Conservation (phyloP, 2,329 filamentous ascomycete species). For the Emmonsia crescens region DNA sequence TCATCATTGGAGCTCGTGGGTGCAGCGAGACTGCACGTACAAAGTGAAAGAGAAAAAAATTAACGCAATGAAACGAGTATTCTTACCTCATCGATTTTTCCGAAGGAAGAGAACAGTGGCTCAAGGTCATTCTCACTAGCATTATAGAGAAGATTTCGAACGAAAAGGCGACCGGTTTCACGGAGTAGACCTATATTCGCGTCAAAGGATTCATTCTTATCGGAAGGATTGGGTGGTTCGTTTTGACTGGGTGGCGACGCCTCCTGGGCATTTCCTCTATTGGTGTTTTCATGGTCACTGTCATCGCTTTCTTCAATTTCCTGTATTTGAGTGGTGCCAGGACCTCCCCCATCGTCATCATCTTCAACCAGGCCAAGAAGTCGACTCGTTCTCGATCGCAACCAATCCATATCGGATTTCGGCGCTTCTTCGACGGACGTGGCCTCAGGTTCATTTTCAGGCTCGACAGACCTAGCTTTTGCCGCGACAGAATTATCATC, state of each 20-base stretch:
- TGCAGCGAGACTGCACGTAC: conserved; percentile 13
- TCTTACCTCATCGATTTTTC: conserved; percentile 78
- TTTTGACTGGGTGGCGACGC: conserved; percentile 5
- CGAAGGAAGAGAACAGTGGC: conserved; percentile 58
- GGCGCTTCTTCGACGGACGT: conserved; percentile 21
- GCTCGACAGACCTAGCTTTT: conserved; percentile 10
- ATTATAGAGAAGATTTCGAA: conserved; percentile 78
- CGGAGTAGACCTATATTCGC: conserved; percentile 52
- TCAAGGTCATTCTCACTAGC: conserved; percentile 67
- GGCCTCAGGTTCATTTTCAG: conserved; percentile 13
- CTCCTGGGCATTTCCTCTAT: conserved; percentile 11
- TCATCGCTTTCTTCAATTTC: conserved; percentile 6
- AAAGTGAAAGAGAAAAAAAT: conserved; percentile 2
- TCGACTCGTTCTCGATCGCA: conserved; percentile 77
- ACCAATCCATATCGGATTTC: conserved; percentile 74
- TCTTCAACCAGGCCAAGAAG: conserved; percentile 75
- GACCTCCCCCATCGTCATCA: conserved; percentile 29
- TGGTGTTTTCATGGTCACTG: conserved; percentile 10
- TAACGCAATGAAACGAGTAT: conserved; percentile 6
- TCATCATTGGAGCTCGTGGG: conserved; percentile 58
- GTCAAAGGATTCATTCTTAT: conserved; percentile 30
- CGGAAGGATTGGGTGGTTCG: conserved; percentile 14
- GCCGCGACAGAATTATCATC: not conserved
- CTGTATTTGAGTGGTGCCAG: conserved; percentile 9
- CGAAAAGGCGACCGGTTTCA: conserved; percentile 67